Conservation (phyloP, 257 asterid genomes). For the Solanum boliviense region DNA sequence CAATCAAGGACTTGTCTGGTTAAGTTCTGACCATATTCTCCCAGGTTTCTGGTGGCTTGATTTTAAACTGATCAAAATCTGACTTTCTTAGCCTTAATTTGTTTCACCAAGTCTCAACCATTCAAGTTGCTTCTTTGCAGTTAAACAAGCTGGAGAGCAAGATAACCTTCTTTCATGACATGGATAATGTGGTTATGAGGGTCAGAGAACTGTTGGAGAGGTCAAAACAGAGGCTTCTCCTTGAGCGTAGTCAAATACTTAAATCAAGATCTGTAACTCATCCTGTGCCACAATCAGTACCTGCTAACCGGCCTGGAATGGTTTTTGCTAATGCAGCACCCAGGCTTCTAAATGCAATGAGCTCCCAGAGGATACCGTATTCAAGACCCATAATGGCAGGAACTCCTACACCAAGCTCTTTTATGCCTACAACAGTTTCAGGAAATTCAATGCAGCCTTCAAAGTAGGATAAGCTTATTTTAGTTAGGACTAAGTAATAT, state of each 20-base stretch:
- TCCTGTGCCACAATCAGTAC: conserved; percentile 38
- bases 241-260: conserved; percentile 82
- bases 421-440: conserved; percentile 30
- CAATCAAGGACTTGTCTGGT: neutral
- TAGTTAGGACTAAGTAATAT: conserved; percentile 50
- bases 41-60: neutral
- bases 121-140: conserved; percentile 32
- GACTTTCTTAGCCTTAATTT: neutral
- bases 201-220: conserved; percentile 80
- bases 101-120: neutral
- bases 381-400: conserved; percentile 52
- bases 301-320: conserved; percentile 48
- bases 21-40: neutral
- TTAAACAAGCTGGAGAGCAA: conserved; percentile 84
- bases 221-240: conserved; percentile 82
- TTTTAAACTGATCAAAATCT: neutral
- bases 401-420: conserved; percentile 38
- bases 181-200: conserved; percentile 68
- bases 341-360: conserved; percentile 56
- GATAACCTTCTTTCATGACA: conserved; percentile 66
- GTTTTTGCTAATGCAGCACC: conserved; percentile 33
- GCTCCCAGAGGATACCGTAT: conserved; percentile 48
- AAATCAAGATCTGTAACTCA: conserved; percentile 62
- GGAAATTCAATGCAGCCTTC: conserved; percentile 50
- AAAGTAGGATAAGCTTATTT: conserved; percentile 40